phyloP scores from a whole-genome alignment of 805 yeast species.

The Metschnikowia lunata region DNA sequence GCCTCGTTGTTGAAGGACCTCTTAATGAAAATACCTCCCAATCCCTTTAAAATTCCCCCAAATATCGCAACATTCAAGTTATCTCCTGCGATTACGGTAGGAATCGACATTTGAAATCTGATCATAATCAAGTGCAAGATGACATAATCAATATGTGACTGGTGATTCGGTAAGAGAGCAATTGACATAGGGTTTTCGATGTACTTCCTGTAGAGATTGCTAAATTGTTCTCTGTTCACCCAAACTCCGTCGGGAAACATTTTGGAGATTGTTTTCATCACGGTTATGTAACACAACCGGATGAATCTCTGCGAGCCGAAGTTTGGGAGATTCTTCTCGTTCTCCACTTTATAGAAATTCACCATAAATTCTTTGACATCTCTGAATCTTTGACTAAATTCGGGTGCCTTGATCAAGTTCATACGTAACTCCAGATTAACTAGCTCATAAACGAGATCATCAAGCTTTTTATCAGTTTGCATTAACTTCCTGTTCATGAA shows the following conservation, averaged over 20 bases:
- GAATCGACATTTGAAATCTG: slow-evolving; percentile 50
- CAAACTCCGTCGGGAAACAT: slow-evolving; percentile 44
- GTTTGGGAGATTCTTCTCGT: slow-evolving; percentile 34
- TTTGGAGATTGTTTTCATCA: slow-evolving; percentile 27
- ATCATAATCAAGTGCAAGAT: slow-evolving; percentile 51
- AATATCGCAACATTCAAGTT: slow-evolving; percentile 56
- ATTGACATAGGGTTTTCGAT: slow-evolving; percentile 40
- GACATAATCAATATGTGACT: slow-evolving; percentile 59
- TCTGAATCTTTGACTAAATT: slow-evolving; percentile 28
- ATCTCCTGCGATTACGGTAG: slow-evolving; percentile 63
- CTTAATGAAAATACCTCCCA: slow-evolving; percentile 58
- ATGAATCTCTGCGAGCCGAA: slow-evolving; percentile 26
- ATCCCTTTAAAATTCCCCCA: slow-evolving; percentile 44
- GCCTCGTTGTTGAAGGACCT: slow-evolving; percentile 42
- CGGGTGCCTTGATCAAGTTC: slow-evolving; percentile 32
- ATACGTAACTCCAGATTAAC: slow-evolving; percentile 36
- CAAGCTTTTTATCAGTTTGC: slow-evolving; percentile 29
- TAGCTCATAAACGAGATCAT: slow-evolving; percentile 32
- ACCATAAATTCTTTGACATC: slow-evolving; percentile 39
- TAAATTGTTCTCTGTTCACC: slow-evolving; percentile 30
- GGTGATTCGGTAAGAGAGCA: slow-evolving; percentile 56
- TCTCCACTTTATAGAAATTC: slow-evolving; percentile 31
- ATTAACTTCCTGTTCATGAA: slow-evolving; percentile 33
- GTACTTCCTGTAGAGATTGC: slow-evolving; percentile 27
- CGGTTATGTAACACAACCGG: slow-evolving; percentile 36